Evolutionary conservation across 495 filamentous ascomycete genomes (phyloP).

Genomic region (Rhypophila decipiens): DNA sequence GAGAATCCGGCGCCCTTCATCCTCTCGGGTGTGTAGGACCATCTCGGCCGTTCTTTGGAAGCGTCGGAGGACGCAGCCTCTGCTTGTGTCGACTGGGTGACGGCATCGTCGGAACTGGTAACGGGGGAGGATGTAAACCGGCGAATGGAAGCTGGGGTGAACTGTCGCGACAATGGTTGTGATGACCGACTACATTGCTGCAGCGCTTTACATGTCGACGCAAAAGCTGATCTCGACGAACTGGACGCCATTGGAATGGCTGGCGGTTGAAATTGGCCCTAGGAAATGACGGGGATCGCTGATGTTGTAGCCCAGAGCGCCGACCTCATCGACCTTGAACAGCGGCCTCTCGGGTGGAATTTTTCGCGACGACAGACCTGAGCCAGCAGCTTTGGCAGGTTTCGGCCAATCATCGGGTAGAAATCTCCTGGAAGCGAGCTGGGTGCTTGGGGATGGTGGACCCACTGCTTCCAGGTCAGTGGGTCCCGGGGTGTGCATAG

Average conservation of each 20-base stretch:
- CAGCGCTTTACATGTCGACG: constrained; percentile 17
- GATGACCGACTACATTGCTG: constrained; percentile 12
- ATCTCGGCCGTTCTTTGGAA: constrained; percentile 50
- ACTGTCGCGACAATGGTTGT: constrained; percentile 1
- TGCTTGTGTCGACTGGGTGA: background rate
- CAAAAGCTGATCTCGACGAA: constrained; percentile 20
- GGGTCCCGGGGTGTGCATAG: too few species aligned
- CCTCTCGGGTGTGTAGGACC: constrained; percentile 70
- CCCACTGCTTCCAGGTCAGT: background rate
- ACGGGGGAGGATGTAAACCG: constrained; percentile 16
- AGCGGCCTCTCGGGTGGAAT: background rate
- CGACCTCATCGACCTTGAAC: background rate
- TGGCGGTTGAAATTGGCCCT: too few species aligned
- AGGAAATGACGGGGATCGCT: background rate
- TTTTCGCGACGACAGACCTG: constrained; percentile 6
- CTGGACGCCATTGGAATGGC: constrained; percentile 21
- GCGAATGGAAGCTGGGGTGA: constrained; percentile 5
- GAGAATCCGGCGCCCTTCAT: constrained; percentile 69
- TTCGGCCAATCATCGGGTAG: background rate
- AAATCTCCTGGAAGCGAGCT: background rate
- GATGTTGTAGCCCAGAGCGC: background rate
- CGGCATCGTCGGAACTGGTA: constrained; percentile 1
- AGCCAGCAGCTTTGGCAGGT: background rate
- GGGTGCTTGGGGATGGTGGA: background rate
- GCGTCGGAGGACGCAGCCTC: background rate